Evolutionary conservation across 208 protist genomes (phyloP), one percentile per base, ranked within the genome.

Genomic region (Acanthamoeba comandoni): DNA sequence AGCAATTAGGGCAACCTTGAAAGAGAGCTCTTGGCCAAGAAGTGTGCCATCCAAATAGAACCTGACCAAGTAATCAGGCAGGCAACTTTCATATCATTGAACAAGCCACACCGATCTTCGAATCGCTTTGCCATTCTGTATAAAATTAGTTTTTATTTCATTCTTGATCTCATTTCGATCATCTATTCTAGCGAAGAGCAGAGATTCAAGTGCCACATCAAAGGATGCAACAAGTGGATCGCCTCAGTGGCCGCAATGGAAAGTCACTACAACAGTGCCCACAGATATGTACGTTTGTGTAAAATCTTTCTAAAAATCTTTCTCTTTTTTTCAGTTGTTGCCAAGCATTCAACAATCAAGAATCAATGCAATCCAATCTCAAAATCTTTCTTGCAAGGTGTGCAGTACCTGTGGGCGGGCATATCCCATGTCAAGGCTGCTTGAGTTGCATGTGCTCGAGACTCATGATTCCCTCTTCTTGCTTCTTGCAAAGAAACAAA

Each of bases 381-480:
- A n/a, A n/a, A n/a, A n/a, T n/a, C n/a, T 35, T 29, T 31, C 19
- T 9, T 31, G 0, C 60, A 69, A 82, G 49, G 35, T 53, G 12
- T 82, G 73, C 73, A 82, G 31, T 39, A 60, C 51, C 9, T 82
- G 73, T 48, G 22, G 73, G 2, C 73, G 73, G 26, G 43, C 31
- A 29, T 82, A 62, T 48, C 73, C 73, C 9, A 82, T 82, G 22
- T 43, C 73, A 17, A 43, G 73, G 13, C 43, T 82, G 51, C 73
- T 82, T 12, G 73, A 82, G 48, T 29, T 82, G 26, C 73, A 82
- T 48, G 73, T 82, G 8, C 51, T 82, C 17, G 73, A 82, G 15
- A 62, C 73, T 15, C 73, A 82, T 48, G 73, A 82, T n/a, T 49
- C 73, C 13, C 17, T 82, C 22, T 82, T 82, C 22, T 43, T 39